Base-by-base conservation (phyloP, 208 protist genomes). In the Leishmania lainsoni region DNA sequence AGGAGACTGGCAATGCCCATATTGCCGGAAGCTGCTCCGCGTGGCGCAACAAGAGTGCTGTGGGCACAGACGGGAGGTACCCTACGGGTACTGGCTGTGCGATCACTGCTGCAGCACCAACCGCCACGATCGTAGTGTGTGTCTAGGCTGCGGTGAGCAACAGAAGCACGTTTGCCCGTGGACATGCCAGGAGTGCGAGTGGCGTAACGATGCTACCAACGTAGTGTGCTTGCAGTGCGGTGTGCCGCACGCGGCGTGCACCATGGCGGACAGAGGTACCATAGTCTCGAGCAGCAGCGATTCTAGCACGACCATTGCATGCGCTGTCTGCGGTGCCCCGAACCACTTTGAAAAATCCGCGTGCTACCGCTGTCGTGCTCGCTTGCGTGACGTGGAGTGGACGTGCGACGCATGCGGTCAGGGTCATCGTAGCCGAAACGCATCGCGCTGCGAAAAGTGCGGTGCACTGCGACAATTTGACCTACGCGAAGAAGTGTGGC, bases 1-100 rank as follows among this genome's bases (percentile, higher is more conserved):
- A 8, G 90, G 91, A 35, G 77, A 91, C 65, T 97, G 94, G 92
- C 92, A 89, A 69, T 97, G 94, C 66, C 91, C 92, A 45, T 97
- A 94, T 79, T 97, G 94, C 82, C 83, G 91, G 45, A 81, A 85
- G 51, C 71, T 91, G 32, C 69, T 76, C 20, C 22, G 32, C 26
- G 87, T 90, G 68, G 85, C 76, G 65, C 76, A 66, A 32, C 74
- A 75, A 5, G 71, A 72, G 42, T 97, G 92, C 87, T 97, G 94
- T 51, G 90, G 84, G 0, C 83, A 90, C 35, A 32, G 9, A 10
- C 88, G 94, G 32, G 86, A 95, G 76, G 84, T 95, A 68, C 90
- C 93, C 4, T 72, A 72, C 35, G 90, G 89, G 10, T 96, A 97
- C 78, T 97, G 94, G 93, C 86, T 92, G 45, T 97, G 94, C 66